phyloP scores from a whole-genome alignment of 179 eudicot species.

The Corrigiola litoralis region DNA sequence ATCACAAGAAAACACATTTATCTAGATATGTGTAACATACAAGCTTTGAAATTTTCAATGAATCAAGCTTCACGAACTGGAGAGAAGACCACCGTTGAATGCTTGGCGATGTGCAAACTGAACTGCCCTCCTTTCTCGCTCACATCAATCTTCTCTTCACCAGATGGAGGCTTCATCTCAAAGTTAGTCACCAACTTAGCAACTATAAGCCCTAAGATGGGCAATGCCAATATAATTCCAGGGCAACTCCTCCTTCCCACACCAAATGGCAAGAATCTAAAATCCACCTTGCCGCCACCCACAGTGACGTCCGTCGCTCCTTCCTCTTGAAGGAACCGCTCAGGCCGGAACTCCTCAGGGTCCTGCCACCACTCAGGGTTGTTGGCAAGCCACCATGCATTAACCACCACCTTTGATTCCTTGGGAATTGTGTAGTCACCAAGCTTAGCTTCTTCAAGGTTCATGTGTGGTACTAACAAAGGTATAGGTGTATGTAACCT shows the following conservation, averaged over 20 bases:
- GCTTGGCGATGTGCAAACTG: constrained; percentile 38
- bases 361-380: constrained; percentile 48
- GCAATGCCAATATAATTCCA: constrained; percentile 39
- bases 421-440: constrained; percentile 42
- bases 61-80: constrained; percentile 12
- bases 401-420: constrained; percentile 49
- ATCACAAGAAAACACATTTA: too few relatives aligned
- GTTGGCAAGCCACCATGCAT: constrained; percentile 57
- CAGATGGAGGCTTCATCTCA: constrained; percentile 29
- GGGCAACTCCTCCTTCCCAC: constrained; percentile 52
- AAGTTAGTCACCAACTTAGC: constrained; percentile 32
- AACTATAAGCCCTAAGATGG: constrained; percentile 32
- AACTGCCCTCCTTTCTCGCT: constrained; percentile 43
- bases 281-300: constrained; percentile 37
- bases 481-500: constrained; percentile 51
- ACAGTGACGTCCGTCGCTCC: constrained; percentile 25
- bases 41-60: too few relatives aligned
- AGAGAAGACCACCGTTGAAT: constrained; percentile 30
- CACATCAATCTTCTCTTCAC: constrained; percentile 30
- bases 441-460: constrained; percentile 48
- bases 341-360: constrained; percentile 42
- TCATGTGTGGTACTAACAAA: constrained; percentile 51
- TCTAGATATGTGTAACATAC: too few relatives aligned
- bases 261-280: constrained; percentile 40
- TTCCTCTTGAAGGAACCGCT: constrained; percentile 49